phyloP scores from a whole-genome alignment of 257 asterid genomes.

The Capsicum pubescens region DNA sequence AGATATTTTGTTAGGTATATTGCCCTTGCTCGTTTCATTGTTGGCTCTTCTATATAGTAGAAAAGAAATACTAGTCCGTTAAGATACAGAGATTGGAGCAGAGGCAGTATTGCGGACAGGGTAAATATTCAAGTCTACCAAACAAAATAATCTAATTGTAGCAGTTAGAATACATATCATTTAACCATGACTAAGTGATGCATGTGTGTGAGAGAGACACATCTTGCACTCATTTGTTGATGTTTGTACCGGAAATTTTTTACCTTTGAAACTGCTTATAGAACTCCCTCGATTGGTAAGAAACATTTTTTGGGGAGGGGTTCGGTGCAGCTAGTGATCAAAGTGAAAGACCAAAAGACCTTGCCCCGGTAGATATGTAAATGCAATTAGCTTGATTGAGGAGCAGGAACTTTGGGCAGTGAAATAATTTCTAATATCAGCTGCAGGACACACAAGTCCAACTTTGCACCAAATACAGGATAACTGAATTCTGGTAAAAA shows the following conservation, averaged over 20 bases:
- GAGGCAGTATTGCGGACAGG: background rate
- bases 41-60: no score
- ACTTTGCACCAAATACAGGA: background rate
- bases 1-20: no score
- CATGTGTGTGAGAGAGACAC: background rate
- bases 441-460: background rate
- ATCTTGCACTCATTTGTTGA: background rate
- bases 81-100: background rate
- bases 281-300: background rate
- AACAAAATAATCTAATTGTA: background rate
- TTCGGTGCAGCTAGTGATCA: background rate
- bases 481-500: background rate
- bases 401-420: background rate
- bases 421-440: background rate
- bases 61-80: background rate
- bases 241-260: background rate
- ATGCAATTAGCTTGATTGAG: constrained; percentile 1
- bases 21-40: no score
- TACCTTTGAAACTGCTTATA: background rate
- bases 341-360: background rate
- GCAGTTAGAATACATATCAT: background rate
- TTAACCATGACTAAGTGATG: background rate
- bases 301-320: background rate
- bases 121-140: background rate
- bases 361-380: background rate